Conservation (phyloP, 768 basidiomycete genomes). For the Plicaturopsis crispa region DNA sequence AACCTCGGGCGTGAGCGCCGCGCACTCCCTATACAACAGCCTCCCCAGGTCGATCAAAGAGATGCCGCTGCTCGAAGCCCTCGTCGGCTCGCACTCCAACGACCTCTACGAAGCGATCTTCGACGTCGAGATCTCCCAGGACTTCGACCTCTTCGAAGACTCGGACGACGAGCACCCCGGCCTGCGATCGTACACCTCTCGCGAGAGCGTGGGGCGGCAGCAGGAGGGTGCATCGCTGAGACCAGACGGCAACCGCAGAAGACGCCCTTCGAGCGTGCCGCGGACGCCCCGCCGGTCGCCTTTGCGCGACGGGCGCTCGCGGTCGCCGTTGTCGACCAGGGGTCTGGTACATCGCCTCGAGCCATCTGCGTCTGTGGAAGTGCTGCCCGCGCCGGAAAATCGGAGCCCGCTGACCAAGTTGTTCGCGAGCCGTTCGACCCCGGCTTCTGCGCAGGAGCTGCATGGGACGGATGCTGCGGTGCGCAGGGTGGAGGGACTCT, state of each 20-base stretch:
- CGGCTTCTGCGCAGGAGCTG: conserved; percentile 8
- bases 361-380: conserved; percentile 10
- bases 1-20: conserved; percentile 43
- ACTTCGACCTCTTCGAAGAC: conserved; percentile 43
- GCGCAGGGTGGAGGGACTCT: conserved; percentile 48
- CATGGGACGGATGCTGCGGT: conserved; percentile 34
- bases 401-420: conserved; percentile 44
- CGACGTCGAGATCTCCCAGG: conserved; percentile 45
- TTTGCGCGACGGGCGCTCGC: conserved; percentile 1
- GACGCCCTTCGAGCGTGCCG: conserved; percentile 16
- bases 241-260: conserved; percentile 16
- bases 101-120: conserved; percentile 77
- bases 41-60: conserved; percentile 67
- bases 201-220: conserved; percentile 21
- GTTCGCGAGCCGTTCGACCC: conserved; percentile 23
- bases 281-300: background rate
- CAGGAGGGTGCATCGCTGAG: conserved; percentile 7
- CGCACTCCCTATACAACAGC: conserved; percentile 50
- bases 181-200: conserved; percentile 30
- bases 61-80: conserved; percentile 66
- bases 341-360: conserved; percentile 1
- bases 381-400: conserved; percentile 14
- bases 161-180: conserved; percentile 36
- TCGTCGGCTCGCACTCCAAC: conserved; percentile 62
- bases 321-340: conserved; percentile 9